Evolutionary conservation across 2,329 filamentous ascomycete genomes (phyloP).

Genomic region (Microcyclospora tardicrescens): DNA sequence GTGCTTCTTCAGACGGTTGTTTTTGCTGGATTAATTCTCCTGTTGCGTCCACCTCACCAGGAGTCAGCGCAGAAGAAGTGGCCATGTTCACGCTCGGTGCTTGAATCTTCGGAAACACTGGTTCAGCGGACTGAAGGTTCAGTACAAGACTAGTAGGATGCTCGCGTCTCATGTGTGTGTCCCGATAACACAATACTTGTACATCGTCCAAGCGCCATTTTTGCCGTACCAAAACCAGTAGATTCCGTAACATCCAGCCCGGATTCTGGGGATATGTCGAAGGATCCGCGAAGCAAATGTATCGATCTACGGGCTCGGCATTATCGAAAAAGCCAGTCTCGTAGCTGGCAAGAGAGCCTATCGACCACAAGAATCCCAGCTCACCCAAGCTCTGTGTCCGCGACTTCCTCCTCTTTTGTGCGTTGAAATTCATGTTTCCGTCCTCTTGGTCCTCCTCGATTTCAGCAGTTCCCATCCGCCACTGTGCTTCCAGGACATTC

Average conservation of each 20-base stretch:
- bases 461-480: slow-evolving; percentile 16
- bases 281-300: slow-evolving; percentile 78
- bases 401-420: slow-evolving; percentile 33
- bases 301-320: slow-evolving; percentile 59
- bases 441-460: slow-evolving; percentile 18
- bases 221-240: slow-evolving; percentile 71
- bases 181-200: slow-evolving; percentile 82
- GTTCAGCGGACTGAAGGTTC: slow-evolving; percentile 44
- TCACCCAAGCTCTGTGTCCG: slow-evolving; percentile 39
- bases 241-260: slow-evolving; percentile 84
- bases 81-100: slow-evolving; percentile 13
- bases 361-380: slow-evolving; percentile 60
- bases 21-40: slow-evolving; percentile 19
- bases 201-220: slow-evolving; percentile 64
- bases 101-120: slow-evolving; percentile 16
- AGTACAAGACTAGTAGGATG: slow-evolving; percentile 72
- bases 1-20: slow-evolving; percentile 9
- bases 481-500: slow-evolving; percentile 21
- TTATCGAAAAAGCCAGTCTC: slow-evolving; percentile 79
- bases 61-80: slow-evolving; percentile 15
- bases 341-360: slow-evolving; percentile 63
- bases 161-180: slow-evolving; percentile 63
- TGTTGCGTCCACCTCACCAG: slow-evolving; percentile 18
- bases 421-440: slow-evolving; percentile 16
- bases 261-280: slow-evolving; percentile 81